Evolutionary conservation across 345 rosid species (phyloP), one percentile per base, ranked within the genome.

Genomic region (Aegle marmelos): DNA sequence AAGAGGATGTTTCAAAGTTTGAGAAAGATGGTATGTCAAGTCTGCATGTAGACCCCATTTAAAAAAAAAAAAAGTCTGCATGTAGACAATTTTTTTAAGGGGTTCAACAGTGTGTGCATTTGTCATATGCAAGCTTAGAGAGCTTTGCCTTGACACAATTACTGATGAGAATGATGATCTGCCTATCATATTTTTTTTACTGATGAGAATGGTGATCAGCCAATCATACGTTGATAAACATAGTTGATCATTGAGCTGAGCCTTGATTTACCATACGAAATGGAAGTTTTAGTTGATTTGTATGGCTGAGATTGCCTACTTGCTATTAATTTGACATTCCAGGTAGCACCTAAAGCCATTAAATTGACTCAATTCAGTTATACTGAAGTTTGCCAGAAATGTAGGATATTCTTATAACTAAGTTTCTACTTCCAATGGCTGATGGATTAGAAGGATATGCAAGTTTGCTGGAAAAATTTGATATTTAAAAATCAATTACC

Each of bases 1-100:
- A 95, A 84, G 97, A 92, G 76, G 98, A 89, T 70, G 73, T 72
- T 70, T 78, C 85, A 50, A 89, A 87, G 79, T 71, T 67, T 69
- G 96, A 83, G 81, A 84, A 73, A 75, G 96, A 88, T 79, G 91
- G 98, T 93, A 78, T 63, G 87, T 83, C 34, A 33, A 59, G 73
- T 79, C 74, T 77, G 39, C 68, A 45, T 77, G 34, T 66, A 63
- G 25, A 36, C 28, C n/a, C n/a, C n/a, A n/a, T n/a, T n/a, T n/a
- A n/a, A n/a, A n/a, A n/a, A n/a, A n/a, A n/a, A n/a, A n/a, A n/a
- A n/a, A 33, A 59, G 73, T 79, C 74, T 77, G 39, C 68, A 45
- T 77, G 34, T 66, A 63, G 25, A 36, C 28, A 8, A 30, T 53
- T 58, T 45, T 33, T 72, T 67, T 27, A 61, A 45, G 68, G 50